Base-by-base conservation (phyloP, 805 yeast genomes). In the Candida berthetii region DNA sequence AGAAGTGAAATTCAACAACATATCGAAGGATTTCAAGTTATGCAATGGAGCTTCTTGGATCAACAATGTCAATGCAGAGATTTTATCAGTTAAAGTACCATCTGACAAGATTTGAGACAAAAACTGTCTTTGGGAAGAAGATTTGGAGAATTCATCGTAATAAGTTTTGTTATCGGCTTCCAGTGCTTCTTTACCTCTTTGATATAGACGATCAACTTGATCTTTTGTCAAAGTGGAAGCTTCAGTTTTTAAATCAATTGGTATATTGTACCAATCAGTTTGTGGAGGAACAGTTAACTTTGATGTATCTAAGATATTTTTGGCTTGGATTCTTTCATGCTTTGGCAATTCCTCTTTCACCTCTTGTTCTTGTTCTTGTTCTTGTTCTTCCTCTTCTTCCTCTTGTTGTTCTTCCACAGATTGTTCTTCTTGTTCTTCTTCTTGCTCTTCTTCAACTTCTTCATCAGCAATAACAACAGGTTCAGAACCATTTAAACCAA, bases 11-110 rank as follows among this genome's bases (percentile, higher is more conserved):
- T 78, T 73, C 47, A 85, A 59, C 48, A 93, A 65, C 31, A 82
- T 83, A 49, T 87, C 96, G 43, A 93, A 69, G 0, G 96, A 87
- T 59, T 87, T 85, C 40, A 82, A 57, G 52, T 91, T 85, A 58
- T 93, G 98, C 41, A 89, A 60, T 7, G 99, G 99, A 3, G 97
- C 90, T 66, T 93, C 98, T 60, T 93, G 98, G 37, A 90, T 77
- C 58, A 93, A 70, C 58, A 93, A 76, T 1, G 99, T 91, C 57
- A 93, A 72, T 0, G 99, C 96, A 37, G 96, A 86, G 42, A 93
- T 85, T 66, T 93, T 89, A 82, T 93, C 99, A 53, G 80, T 83
- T 53, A 91, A 72, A 0, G 99, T 93, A 85, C 99, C 99, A 50
- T 80, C 83, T 6, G 89, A 73, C 54, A 93, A 74, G 51, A 93